Base-by-base conservation (phyloP, 2,329 filamentous ascomycete genomes). In the Clarireedia paspali region DNA sequence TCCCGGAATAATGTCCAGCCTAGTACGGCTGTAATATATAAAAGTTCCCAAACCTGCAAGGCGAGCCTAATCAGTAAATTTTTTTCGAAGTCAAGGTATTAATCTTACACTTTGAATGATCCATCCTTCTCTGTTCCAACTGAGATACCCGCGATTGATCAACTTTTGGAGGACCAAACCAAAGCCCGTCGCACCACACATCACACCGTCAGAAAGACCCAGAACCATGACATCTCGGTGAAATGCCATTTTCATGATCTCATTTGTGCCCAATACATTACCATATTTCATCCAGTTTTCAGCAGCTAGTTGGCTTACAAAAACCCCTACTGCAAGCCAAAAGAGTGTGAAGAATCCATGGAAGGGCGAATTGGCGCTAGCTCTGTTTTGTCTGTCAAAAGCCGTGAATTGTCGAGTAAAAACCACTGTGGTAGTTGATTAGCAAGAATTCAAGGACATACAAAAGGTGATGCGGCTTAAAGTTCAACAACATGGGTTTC, bases 261-360 rank as follows among this genome's bases (percentile, higher is more conserved):
- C 85, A 62, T 87, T 87, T 3, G 76, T 79, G 1, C 87, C 88
- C 47, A 91, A 75, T 1, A 84, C 77, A 55, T 77, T 88, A 36
- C 88, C 88, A 61, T 85, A 79, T n/a, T 75, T 73, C 59, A 77
- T 77, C 77, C 83, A 90, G 65, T 91, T 91, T 42, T 81, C 76
- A 34, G 81, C 80, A 0, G 79, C 84, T 48, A 88, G 82, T 66
- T 83, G 83, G 36, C 87, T 65, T 57, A 90, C 79, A 62, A 87
- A 78, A 45, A 91, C 68, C 6, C 79, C 77, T 59, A 89, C 82
- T 7, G 78, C 77, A 47, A 90, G 78, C 87, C 88, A 91, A 69
- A 90, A 90, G 0, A 92, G 74, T 0, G 84, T 88, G 65, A 88
- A 91, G 72, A 91, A 91, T 30, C 88, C 88, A 67, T 87, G 82